These are phyloP conservation scores for Ophiostoma piceae DNA, from an alignment of 2,329 filamentous ascomycete genomes.

Conservation along the genomic window DNA sequence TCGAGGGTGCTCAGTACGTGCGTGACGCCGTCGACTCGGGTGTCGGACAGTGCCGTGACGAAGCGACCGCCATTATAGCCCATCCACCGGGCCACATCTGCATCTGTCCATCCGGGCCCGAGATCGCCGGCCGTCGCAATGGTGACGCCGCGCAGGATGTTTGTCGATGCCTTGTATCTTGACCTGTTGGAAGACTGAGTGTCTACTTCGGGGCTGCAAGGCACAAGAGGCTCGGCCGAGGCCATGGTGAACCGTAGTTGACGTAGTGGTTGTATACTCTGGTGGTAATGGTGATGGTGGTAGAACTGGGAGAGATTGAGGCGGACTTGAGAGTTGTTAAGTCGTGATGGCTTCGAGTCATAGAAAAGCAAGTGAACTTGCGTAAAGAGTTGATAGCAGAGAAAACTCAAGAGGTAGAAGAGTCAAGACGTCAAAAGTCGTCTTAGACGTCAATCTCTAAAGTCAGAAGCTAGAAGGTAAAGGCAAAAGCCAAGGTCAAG, in stretches of 20 bases:
- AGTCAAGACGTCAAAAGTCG: too few species aligned
- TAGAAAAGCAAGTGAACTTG: not conserved
- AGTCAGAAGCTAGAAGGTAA: too few species aligned
- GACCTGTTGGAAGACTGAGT: not conserved
- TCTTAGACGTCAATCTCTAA: too few species aligned
- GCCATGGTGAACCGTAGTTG: not conserved
- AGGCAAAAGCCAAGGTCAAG: too few species aligned
- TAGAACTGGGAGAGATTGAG: not conserved
- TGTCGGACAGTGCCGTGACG: constrained; percentile 40
- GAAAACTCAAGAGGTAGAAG: too few species aligned
- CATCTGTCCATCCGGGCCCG: constrained; percentile 41
- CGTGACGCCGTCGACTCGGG: constrained; percentile 45
- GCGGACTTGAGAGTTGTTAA: not conserved
- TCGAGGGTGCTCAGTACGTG: constrained; percentile 65
- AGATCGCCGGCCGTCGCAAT: constrained; percentile 57
- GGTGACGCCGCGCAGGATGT: constrained; percentile 22
- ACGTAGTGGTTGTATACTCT: not conserved
- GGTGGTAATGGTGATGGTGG: not conserved
- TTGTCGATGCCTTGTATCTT: not conserved
- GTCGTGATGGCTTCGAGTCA: not conserved
- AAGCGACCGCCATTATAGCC: constrained; percentile 56
- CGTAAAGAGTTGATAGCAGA: not conserved
- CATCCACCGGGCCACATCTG: constrained; percentile 63
- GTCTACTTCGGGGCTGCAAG: not conserved
- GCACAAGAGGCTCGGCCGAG: constrained; percentile 4